Percentiles rank a stretch among this genome's conserved stretches.
These are phyloP conservation scores for Psilocybe mexicana DNA, from an alignment of 1,284 basidiomycete species.

Conservation along the genomic window DNA sequence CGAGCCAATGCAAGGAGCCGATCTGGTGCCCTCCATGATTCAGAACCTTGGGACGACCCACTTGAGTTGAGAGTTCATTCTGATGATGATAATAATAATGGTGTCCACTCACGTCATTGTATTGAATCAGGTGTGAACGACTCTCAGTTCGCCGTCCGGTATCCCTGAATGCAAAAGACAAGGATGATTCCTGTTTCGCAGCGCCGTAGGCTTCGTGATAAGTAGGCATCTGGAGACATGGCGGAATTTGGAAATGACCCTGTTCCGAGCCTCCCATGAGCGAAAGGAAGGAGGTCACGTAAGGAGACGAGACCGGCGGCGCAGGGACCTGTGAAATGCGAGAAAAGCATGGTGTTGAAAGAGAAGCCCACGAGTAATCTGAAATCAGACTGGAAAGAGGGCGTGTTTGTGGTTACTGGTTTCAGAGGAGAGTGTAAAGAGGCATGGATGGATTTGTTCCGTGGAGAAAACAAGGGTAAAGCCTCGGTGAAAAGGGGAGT, in stretches of 20 bases:
- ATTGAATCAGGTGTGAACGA: constrained; percentile 14
- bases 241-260: constrained; percentile 3
- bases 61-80: neutral
- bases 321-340: constrained; percentile 14
- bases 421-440: neutral
- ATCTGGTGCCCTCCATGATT: neutral
- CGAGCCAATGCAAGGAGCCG: neutral
- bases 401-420: neutral
- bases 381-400: neutral
- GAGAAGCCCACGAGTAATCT: constrained; percentile 8
- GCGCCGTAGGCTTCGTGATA: constrained; percentile 2
- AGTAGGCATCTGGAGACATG: neutral
- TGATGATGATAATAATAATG: neutral
- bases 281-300: neutral
- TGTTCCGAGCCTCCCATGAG: constrained; percentile 3
- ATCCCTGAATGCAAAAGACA: constrained; percentile 12
- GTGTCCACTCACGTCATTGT: constrained; percentile 15
- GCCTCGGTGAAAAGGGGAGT: constrained; percentile 14
- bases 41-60: neutral
- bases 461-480: constrained; percentile 13
- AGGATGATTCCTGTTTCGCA: neutral
- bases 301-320: constrained; percentile 7
- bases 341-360: constrained; percentile 11
- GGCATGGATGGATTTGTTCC: neutral
- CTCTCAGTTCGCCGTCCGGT: constrained; percentile 17